phyloP scores from a whole-genome alignment of 805 yeast genomes.

The Lipomyces yamadae region DNA sequence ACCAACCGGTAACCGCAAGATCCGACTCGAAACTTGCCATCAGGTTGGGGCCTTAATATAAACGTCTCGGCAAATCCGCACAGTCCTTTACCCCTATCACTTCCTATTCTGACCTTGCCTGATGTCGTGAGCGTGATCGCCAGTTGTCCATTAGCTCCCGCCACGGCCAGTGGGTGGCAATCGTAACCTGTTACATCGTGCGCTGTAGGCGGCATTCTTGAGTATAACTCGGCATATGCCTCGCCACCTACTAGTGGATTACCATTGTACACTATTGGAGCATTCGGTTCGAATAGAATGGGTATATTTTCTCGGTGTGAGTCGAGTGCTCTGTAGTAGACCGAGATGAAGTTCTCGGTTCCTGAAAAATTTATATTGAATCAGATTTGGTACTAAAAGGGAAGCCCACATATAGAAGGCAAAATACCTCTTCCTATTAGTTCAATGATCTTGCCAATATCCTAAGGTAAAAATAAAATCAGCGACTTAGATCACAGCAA shows the following conservation, averaged over 20 bases:
- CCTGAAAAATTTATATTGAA: conserved; percentile 9
- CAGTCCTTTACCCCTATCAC: conserved; percentile 40
- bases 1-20: conserved; percentile 44
- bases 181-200: conserved; percentile 48
- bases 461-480: conserved; percentile 10
- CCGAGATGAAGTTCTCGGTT: conserved; percentile 53
- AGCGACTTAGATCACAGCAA: not conserved
- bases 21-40: conserved; percentile 41
- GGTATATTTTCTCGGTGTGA: conserved; percentile 41
- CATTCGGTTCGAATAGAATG: conserved; percentile 40
- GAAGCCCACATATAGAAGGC: not conserved
- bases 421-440: conserved; percentile 29
- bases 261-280: conserved; percentile 52
- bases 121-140: conserved; percentile 44
- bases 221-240: conserved; percentile 46
- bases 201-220: conserved; percentile 45
- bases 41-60: conserved; percentile 32
- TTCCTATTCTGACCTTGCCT: conserved; percentile 47
- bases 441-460: conserved; percentile 19
- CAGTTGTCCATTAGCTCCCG: conserved; percentile 32
- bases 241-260: conserved; percentile 49
- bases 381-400: not conserved
- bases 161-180: conserved; percentile 48
- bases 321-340: conserved; percentile 47
- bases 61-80: conserved; percentile 45